phyloP scores from a whole-genome alignment of 768 basidiomycete genomes.

The Cytidiella melzeri region DNA sequence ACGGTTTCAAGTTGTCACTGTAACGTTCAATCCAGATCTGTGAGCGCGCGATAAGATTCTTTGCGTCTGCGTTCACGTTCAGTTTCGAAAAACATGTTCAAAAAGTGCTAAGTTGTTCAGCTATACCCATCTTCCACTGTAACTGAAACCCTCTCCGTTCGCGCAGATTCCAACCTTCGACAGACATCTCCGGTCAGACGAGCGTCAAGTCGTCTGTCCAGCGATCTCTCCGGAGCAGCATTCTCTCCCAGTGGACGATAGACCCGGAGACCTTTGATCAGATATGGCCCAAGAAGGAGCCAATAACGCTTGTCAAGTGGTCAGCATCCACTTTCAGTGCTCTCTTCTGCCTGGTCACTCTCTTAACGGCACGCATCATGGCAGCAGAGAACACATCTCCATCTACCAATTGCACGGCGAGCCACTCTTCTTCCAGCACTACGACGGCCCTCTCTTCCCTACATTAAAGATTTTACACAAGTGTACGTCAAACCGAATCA shows the following conservation, averaged over 20 bases:
- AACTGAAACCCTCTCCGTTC: background rate
- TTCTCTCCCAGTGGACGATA: conserved; percentile 81
- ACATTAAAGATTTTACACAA: conserved; percentile 87
- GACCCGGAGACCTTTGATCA: conserved; percentile 77
- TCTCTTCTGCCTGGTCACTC: background rate
- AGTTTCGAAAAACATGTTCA: conserved; percentile 10
- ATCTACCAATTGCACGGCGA: conserved; percentile 85
- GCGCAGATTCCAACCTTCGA: conserved; percentile 58
- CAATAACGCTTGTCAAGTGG: conserved; percentile 92
- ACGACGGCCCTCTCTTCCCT: conserved; percentile 89
- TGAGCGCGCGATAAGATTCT: conserved; percentile 5
- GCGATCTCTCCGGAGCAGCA: conserved; percentile 71
- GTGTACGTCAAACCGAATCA: conserved; percentile 44
- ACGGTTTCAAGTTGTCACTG: no score
- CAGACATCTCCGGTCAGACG: conserved; percentile 86
- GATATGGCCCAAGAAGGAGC: conserved; percentile 99
- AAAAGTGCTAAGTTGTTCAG: conserved; percentile 7
- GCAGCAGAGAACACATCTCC: conserved; percentile 91
- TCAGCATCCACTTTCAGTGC: conserved; percentile 32
- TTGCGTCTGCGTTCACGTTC: background rate
- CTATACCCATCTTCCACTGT: background rate
- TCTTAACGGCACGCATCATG: conserved; percentile 14
- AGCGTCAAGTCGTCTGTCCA: conserved; percentile 93
- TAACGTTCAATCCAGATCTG: conserved; percentile 2
- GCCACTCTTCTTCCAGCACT: conserved; percentile 93